These are phyloP conservation scores for Arthrobotrys conoides DNA, from an alignment of 2,329 filamentous ascomycete genomes.

Conservation along the genomic window DNA sequence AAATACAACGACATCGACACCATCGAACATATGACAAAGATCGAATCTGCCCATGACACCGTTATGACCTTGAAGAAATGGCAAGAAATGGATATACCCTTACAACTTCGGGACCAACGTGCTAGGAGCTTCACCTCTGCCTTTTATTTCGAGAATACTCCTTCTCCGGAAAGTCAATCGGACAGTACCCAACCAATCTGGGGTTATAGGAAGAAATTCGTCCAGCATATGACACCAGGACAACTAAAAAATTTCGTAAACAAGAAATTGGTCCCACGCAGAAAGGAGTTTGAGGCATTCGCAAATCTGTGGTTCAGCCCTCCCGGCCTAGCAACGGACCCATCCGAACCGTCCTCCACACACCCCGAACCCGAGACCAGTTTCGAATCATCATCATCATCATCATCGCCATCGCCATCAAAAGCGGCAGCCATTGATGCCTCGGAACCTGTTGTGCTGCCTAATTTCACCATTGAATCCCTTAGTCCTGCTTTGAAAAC, in stretches of 20 bases:
- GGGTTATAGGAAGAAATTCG: conserved; percentile 62
- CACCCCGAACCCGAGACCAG: neutral
- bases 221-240: conserved; percentile 61
- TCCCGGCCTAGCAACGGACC: neutral
- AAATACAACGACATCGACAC: conserved; percentile 64
- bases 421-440: neutral
- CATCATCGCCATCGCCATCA: neutral
- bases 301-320: conserved; percentile 36
- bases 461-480: conserved; percentile 18
- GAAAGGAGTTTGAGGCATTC: conserved; percentile 61
- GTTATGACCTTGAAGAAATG: conserved; percentile 64
- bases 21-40: conserved; percentile 64
- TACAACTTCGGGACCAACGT: conserved; percentile 30
- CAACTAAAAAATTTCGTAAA: conserved; percentile 62
- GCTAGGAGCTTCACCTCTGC: conserved; percentile 56
- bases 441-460: neutral
- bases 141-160: conserved; percentile 54
- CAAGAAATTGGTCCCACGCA: conserved; percentile 60
- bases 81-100: conserved; percentile 64
- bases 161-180: conserved; percentile 13
- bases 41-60: conserved; percentile 63
- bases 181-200: conserved; percentile 53
- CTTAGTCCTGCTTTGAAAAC: conserved; percentile 16
- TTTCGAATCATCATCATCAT: neutral
- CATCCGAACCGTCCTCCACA: neutral